Percentiles rank a stretch among this genome's conserved stretches.
Conservation (phyloP, 1,284 basidiomycete species). For the Macrocystidia cucumis region DNA sequence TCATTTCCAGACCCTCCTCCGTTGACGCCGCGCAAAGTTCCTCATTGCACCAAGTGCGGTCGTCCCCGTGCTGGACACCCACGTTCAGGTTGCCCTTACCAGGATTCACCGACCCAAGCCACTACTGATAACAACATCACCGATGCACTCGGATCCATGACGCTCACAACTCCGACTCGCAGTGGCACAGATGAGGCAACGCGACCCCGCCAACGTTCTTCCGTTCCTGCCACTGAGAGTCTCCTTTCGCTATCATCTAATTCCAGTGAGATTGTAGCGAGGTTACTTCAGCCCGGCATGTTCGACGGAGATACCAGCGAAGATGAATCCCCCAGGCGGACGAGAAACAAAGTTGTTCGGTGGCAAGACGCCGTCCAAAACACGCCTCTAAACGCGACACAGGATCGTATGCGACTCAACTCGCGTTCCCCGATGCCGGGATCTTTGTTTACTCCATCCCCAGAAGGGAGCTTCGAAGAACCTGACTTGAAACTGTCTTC, state of each 20-base stretch:
- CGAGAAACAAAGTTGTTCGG: conserved; percentile 18
- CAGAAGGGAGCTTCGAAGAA: conserved; percentile 28
- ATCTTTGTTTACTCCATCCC: conserved; percentile 37
- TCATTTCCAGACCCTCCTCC: no score
- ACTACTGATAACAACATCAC: conserved; percentile 18
- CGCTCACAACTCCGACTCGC: conserved; percentile 18
- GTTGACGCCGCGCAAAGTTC: conserved; percentile 33
- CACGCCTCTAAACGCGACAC: not conserved
- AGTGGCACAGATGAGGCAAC: conserved; percentile 17
- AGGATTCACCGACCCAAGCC: conserved; percentile 16
- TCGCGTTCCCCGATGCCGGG: conserved; percentile 40
- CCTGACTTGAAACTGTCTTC: conserved; percentile 6
- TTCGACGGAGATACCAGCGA: conserved; percentile 16
- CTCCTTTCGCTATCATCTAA: conserved; percentile 34
- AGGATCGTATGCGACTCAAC: conserved; percentile 8
- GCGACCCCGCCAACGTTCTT: conserved; percentile 19
- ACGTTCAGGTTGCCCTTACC: conserved; percentile 45
- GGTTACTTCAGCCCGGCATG: conserved; percentile 26
- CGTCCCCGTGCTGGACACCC: conserved; percentile 48
- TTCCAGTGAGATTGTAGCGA: conserved; percentile 25
- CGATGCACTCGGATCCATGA: conserved; percentile 28
- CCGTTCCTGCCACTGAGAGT: conserved; percentile 17
- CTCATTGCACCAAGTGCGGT: conserved; percentile 44
- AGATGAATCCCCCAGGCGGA: conserved; percentile 3
- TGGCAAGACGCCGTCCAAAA: conserved; percentile 24